Conservation (phyloP, 208 protist genomes). For the Trypanosoma rangeli region DNA sequence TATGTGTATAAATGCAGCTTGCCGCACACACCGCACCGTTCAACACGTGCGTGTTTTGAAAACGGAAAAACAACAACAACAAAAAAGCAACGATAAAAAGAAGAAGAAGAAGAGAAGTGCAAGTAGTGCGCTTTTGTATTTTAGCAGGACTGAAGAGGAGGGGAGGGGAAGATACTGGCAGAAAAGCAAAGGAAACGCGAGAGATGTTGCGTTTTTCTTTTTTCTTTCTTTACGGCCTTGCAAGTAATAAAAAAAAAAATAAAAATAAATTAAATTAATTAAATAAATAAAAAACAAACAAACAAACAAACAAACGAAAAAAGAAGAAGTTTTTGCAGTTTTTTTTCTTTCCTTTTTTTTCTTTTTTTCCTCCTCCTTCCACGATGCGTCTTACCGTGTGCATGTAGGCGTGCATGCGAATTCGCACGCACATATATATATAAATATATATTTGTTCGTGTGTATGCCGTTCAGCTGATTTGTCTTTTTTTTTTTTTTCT, state of each 20-base stretch:
- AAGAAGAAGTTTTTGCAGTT: too few relatives aligned
- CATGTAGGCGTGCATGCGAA: background rate
- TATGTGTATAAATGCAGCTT: too few relatives aligned
- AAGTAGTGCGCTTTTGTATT: too few relatives aligned
- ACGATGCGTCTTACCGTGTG: too few relatives aligned
- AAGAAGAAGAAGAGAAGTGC: slow-evolving; percentile 17
- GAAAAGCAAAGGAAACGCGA: too few relatives aligned
- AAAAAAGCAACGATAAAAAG: background rate
- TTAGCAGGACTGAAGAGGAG: too few relatives aligned
- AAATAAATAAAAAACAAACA: background rate
- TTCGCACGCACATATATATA: background rate
- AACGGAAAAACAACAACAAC: background rate
- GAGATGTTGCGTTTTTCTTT: too few relatives aligned
- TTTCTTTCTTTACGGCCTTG: too few relatives aligned
- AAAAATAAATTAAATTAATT: background rate
- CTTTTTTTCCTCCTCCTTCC: background rate
- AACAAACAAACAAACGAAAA: too few relatives aligned
- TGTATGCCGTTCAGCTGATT: background rate
- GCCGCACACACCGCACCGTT: too few relatives aligned
- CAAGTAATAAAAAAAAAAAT: too few relatives aligned
- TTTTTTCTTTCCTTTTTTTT: background rate
- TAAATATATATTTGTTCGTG: background rate
- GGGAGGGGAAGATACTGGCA: too few relatives aligned
- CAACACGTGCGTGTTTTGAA: background rate
- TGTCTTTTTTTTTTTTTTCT: background rate